Base-by-base conservation (phyloP, 2,329 filamentous ascomycete genomes). In the Aspergillus sp. region DNA sequence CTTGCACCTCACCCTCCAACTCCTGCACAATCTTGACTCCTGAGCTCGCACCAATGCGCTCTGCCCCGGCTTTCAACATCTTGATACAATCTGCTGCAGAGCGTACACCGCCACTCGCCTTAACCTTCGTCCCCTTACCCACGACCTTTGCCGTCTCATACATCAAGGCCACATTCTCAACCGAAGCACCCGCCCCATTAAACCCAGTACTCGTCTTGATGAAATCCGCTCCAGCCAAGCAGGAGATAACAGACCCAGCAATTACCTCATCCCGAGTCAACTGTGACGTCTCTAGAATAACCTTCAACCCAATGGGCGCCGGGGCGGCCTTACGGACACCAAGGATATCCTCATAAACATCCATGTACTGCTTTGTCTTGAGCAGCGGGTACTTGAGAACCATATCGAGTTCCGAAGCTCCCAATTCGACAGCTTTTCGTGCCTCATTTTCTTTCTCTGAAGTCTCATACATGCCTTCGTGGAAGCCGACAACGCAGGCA, bases 201-300 rank as follows among this genome's bases (percentile, higher is more conserved):
- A 85, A 86, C 1, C 84, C 84, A 1, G 84, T 86, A 30, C 79
- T 81, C 0, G 84, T 86, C 73, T 86, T 86, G 60, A 87, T 80
- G 61, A 79, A 86, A 63, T 86, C 82, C 48, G 82, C 81, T 4
- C 77, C 77, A 2, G 83, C 83, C 34, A 79, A 74, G 15, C 77
- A 79, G 2, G 81, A 79, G 41, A 86, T 73, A 20, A 80, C 75
- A 17, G 78, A 79, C 0, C 78, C 83, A 1, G 82, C 82, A 34
- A 86, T 76, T 54, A 86, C 80, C 60, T 86, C 76, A 5, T 74
- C 65, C 5, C 67, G 61, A 3, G 66, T 69, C 17, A 86, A 73
- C 64, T 83, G 79, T 1, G 80, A 81, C 7, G 83, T 85, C 67
- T 86, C 84, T 51, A 86, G 70, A 61, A 86, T 87, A 46, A 86